phyloP scores from a whole-genome alignment of 371 early-diverging fungal genomes.

The Funneliformis caledonium region DNA sequence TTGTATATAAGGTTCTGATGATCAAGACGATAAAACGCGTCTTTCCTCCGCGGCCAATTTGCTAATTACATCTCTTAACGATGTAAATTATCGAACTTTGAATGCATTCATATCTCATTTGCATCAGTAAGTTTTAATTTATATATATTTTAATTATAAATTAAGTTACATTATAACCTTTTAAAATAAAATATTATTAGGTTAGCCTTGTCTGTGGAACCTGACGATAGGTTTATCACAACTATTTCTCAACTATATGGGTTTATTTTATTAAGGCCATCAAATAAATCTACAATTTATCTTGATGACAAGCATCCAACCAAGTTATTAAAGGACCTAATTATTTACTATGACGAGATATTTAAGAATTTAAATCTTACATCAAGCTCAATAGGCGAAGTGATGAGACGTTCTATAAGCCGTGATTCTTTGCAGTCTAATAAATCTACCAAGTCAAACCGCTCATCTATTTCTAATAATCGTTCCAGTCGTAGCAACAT shows the following conservation, averaged over 20 bases:
- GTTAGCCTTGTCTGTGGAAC: constrained; percentile 42
- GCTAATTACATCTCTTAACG: constrained; percentile 57
- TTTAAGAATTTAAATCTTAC: not conserved
- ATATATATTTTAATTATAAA: not conserved
- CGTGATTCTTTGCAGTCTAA: constrained; percentile 10
- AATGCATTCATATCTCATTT: constrained; percentile 53
- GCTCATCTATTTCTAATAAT: not conserved
- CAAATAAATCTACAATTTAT: constrained; percentile 55
- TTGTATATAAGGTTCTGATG: constrained; percentile 42
- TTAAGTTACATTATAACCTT: not conserved
- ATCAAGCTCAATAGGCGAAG: constrained; percentile 12
- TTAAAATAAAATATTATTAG: constrained; percentile 23
- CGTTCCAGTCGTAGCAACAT: not conserved
- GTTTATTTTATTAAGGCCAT: constrained; percentile 58
- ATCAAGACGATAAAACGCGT: constrained; percentile 54
- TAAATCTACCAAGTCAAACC: not conserved
- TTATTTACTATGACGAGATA: constrained; percentile 42
- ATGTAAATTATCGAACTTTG: constrained; percentile 59
- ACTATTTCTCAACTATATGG: constrained; percentile 59
- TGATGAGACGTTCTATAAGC: constrained; percentile 10
- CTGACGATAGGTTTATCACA: constrained; percentile 44
- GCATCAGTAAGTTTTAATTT: constrained; percentile 48
- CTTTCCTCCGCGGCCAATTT: constrained; percentile 59
- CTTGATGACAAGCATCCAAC: constrained; percentile 60
- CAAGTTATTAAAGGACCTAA: constrained; percentile 56